Conservation (phyloP, 1,284 basidiomycete genomes). For the Phylloboletellus chloephorus region DNA sequence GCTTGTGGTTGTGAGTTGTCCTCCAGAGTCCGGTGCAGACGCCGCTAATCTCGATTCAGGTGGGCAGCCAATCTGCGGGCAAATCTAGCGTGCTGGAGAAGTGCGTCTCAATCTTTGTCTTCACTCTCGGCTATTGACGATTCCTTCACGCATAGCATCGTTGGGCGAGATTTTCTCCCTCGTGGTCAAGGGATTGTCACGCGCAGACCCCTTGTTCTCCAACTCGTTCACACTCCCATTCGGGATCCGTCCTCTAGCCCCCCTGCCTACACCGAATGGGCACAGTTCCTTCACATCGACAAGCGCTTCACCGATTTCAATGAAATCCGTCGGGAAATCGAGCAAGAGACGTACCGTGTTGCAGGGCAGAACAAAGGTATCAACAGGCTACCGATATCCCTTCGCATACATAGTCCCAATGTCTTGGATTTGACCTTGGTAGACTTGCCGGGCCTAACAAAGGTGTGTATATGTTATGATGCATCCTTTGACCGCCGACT, state of each 20-base stretch:
- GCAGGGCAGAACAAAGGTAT: slow-evolving; percentile 99
- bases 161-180: slow-evolving; percentile 93
- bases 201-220: slow-evolving; percentile 88
- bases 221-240: slow-evolving; percentile 85
- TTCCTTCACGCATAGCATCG: slow-evolving; percentile 55
- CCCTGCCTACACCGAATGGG: slow-evolving; percentile 75
- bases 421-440: slow-evolving; percentile 95
- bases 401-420: slow-evolving; percentile 93
- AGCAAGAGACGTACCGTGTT: slow-evolving; percentile 95
- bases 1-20: slow-evolving; percentile 63
- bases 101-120: slow-evolving; percentile 40
- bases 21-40: not conserved
- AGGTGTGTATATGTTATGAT: slow-evolving; percentile 47
- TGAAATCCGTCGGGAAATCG: slow-evolving; percentile 94
- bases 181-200: slow-evolving; percentile 94
- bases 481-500: not conserved
- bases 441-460: slow-evolving; percentile 93
- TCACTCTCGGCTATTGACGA: slow-evolving; percentile 5
- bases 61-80: slow-evolving; percentile 81
- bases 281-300: slow-evolving; percentile 95
- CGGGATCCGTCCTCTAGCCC: slow-evolving; percentile 42
- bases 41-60: slow-evolving; percentile 39
- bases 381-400: slow-evolving; percentile 90
- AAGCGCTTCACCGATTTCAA: slow-evolving; percentile 93
- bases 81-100: slow-evolving; percentile 86